Evolutionary conservation across 192 early-diverging fungal genomes (phyloP), one percentile per base, ranked within the genome.

Genomic region (Coemansia sp.): DNA sequence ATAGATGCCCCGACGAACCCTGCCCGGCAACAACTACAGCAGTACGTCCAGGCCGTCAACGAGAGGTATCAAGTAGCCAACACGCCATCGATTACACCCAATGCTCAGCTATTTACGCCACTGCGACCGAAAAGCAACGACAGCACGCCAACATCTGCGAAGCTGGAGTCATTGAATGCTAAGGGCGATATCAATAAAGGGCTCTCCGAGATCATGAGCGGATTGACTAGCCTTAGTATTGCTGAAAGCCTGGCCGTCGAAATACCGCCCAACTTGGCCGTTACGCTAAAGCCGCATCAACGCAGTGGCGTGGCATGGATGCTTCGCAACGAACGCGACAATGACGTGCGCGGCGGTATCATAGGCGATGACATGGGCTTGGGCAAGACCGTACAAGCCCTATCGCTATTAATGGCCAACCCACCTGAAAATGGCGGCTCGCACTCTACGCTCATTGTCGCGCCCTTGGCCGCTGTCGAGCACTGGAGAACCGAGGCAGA

Each of bases 371-470:
- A 91, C 60, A 89, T 89, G 89, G 91, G 89, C 14, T 69, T 90
- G 45, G 89, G 89, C 5, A 92, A 95, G 72, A 93, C 93, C 0
- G 68, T 95, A 2, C 92, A 95, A 69, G 77, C 87, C 4, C 83
- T 95, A 53, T 82, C 91, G 3, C 70, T 89, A 1, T 85, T 92
- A 9, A 41, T 89, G 24, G 64, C 81, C 4, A 78, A 81, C 45
- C 78, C 64, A 19, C 85, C 83, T n/a, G 37, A 68, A 64, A 14
- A 39, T 0, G 16, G 35, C 24, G 21, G 40, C 11, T 35, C 61
- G 9, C 89, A 89, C 45, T 63, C 85, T 0, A 93, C 91, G 1
- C 81, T 94, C 34, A 69, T 94, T 17, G 79, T 93, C 1, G 88
- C 90, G 4, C 92, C 93, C 1, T 80, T 89, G 2, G 81, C 88